Percentiles rank a stretch among this genome's conserved stretches.
Conservation (phyloP, 2,329 filamentous ascomycete species). For the Fusarium papillatum region DNA sequence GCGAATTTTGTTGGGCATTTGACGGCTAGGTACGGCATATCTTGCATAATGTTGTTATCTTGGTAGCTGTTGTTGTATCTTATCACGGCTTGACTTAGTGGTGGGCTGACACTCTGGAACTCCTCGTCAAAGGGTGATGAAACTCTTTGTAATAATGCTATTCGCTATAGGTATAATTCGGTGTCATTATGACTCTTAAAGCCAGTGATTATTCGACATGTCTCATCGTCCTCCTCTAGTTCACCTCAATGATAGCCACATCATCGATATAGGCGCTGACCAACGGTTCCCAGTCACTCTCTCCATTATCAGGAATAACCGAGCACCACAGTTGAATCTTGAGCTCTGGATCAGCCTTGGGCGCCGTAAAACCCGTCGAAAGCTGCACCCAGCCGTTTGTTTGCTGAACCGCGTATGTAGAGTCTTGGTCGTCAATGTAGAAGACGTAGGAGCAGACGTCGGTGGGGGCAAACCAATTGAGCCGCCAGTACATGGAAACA, state of each 20-base stretch:
- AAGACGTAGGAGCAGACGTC: not conserved
- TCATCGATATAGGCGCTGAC: not conserved
- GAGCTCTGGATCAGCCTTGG: not conserved
- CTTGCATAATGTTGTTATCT: not conserved
- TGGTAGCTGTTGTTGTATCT: not conserved
- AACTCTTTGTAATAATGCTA: not conserved
- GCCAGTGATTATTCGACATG: not conserved
- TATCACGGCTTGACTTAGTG: not conserved
- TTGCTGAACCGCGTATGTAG: not conserved
- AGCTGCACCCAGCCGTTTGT: not conserved
- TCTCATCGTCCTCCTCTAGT: not conserved
- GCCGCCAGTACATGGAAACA: not conserved
- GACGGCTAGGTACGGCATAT: not conserved
- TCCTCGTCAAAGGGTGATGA: too few species aligned
- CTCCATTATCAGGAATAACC: not conserved
- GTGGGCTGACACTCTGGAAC: not conserved
- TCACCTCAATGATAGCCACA: not conserved
- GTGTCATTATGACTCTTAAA: not conserved
- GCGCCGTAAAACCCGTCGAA: not conserved
- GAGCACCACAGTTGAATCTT: not conserved
- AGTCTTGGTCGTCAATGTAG: not conserved
- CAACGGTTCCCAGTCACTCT: not conserved
- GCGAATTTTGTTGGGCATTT: not conserved
- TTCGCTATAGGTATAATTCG: not conserved
- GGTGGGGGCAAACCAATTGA: not conserved